phyloP scores from a whole-genome alignment of 345 rosid species.

The Iberis pinnata region DNA sequence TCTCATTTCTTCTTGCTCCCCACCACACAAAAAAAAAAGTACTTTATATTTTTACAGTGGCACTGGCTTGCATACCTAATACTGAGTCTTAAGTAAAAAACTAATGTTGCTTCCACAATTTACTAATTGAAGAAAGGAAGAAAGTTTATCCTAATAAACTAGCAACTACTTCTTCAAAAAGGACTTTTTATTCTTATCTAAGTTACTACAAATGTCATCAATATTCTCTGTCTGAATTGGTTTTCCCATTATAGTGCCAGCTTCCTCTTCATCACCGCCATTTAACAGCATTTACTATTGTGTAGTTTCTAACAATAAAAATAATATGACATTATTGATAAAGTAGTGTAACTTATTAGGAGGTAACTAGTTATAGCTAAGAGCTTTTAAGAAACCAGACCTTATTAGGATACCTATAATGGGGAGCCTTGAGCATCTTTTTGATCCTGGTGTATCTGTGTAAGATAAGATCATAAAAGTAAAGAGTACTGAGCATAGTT shows the following conservation, averaged over 20 bases:
- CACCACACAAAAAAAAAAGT: no score
- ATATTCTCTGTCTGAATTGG: constrained; percentile 22
- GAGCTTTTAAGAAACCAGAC: constrained; percentile 4
- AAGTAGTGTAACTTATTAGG: no score
- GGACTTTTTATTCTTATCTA: no score
- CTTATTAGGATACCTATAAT: no score
- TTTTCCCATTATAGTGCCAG: constrained; percentile 28
- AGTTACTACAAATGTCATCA: constrained; percentile 15
- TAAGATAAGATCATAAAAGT: no score
- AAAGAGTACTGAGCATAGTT: no score
- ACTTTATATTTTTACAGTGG: no score
- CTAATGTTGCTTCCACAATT: no score
- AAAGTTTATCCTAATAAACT: no score
- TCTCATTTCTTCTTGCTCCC: constrained; percentile 28
- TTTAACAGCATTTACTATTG: constrained; percentile 35
- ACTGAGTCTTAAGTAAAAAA: no score
- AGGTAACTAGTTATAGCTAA: constrained; percentile 19
- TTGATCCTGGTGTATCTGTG: constrained; percentile 1
- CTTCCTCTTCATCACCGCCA: constrained; percentile 30
- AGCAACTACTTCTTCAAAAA: not conserved
- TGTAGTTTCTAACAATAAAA: constrained; percentile 21
- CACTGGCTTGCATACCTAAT: no score
- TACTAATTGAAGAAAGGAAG: not conserved
- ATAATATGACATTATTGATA: no score
- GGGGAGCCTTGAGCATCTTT: constrained; percentile 18